These are phyloP conservation scores for Naegleria fowleri DNA, from an alignment of 208 protist species.

Conservation along the genomic window DNA sequence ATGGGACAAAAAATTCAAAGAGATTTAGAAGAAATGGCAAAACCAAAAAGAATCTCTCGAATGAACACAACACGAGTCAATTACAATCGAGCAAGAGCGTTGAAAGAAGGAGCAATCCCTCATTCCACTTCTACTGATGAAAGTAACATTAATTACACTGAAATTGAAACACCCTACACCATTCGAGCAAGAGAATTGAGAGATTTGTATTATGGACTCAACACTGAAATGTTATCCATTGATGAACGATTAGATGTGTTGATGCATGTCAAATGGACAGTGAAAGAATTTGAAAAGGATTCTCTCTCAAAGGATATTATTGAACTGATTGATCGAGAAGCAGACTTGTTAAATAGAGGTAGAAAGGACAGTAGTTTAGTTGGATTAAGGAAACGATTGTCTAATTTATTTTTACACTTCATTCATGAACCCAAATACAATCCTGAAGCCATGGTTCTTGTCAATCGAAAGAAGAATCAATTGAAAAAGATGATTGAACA, in stretches of 20 bases:
- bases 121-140: no score
- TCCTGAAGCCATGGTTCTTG: slow-evolving; percentile 65
- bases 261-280: slow-evolving; percentile 91
- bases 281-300: slow-evolving; percentile 81
- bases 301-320: slow-evolving; percentile 73
- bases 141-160: slow-evolving; percentile 34
- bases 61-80: no score
- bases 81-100: no score
- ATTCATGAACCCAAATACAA: slow-evolving; percentile 89
- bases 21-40: slow-evolving; percentile 31
- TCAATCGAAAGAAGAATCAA: background rate
- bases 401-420: slow-evolving; percentile 84
- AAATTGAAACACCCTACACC: slow-evolving; percentile 77
- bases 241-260: slow-evolving; percentile 85
- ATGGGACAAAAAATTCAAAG: slow-evolving; percentile 56
- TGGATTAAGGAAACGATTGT: slow-evolving; percentile 72
- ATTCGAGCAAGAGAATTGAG: slow-evolving; percentile 82
- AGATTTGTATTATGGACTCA: slow-evolving; percentile 75
- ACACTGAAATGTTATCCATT: slow-evolving; percentile 38
- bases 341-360: slow-evolving; percentile 85
- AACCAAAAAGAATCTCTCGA: background rate
- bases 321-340: slow-evolving; percentile 92
- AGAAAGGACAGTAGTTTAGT: slow-evolving; percentile 43
- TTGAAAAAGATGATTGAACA: no score
- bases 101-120: no score